Percentiles rank a stretch among this genome's conserved stretches.
Conservation (phyloP, 495 filamentous ascomycete species). For the Trypethelium eluteriae region DNA sequence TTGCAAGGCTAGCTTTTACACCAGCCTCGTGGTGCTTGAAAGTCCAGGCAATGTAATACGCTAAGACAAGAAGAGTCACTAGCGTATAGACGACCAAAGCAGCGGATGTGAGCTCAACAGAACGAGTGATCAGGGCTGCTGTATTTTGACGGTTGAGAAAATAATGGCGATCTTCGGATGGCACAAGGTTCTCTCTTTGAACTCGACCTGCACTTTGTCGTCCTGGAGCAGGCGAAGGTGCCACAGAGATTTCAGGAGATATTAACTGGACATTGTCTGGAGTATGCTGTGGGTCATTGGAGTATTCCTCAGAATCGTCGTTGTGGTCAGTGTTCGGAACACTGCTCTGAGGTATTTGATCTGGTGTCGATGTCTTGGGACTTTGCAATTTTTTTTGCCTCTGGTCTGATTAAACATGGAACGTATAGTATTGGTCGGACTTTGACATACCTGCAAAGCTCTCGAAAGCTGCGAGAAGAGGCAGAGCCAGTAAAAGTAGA, state of each 20-base stretch:
- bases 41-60: neutral
- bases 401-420: neutral
- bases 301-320: too few relatives aligned
- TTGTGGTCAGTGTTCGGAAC: too few relatives aligned
- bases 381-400: neutral
- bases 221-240: too few relatives aligned
- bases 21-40: neutral
- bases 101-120: neutral
- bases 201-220: too few relatives aligned
- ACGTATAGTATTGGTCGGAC: neutral
- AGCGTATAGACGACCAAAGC: neutral
- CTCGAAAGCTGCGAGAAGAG: neutral
- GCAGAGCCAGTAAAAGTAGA: neutral
- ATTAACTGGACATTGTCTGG: too few relatives aligned
- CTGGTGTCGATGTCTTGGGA: too few relatives aligned
- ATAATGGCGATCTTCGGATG: neutral
- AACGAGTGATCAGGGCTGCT: neutral
- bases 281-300: too few relatives aligned
- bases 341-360: too few relatives aligned
- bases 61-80: neutral
- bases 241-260: too few relatives aligned
- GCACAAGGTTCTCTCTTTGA: too few relatives aligned
- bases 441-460: neutral
- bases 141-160: neutral
- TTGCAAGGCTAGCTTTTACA: neutral